Evolutionary conservation across 768 basidiomycete species (phyloP).

Genomic region (Trametes punicea): DNA sequence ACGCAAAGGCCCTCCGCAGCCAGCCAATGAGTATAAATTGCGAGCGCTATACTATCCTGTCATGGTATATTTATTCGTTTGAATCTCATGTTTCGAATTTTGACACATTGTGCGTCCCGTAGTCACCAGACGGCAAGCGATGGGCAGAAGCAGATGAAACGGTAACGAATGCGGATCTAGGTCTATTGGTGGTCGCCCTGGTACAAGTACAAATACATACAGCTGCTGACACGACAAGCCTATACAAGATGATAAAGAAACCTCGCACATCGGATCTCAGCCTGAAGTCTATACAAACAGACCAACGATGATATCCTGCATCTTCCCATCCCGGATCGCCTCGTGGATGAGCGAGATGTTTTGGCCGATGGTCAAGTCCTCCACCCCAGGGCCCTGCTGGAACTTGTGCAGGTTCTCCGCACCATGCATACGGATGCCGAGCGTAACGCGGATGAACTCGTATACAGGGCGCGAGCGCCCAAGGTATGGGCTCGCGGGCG

Average conservation of each 20-base stretch:
- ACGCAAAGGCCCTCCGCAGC: no score
- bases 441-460: constrained; percentile 65
- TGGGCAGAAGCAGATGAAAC: no score
- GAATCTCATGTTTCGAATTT: no score
- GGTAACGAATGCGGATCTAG: no score
- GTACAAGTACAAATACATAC: not conserved
- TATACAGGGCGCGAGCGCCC: constrained; percentile 71
- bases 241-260: constrained; percentile 1
- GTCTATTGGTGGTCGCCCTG: not conserved
- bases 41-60: no score
- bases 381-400: constrained; percentile 60
- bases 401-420: constrained; percentile 64
- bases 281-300: constrained; percentile 37
- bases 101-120: no score
- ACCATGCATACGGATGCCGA: constrained; percentile 82
- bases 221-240: not conserved
- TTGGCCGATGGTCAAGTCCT: constrained; percentile 67
- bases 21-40: no score
- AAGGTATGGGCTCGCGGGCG: constrained; percentile 67
- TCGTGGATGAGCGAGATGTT: constrained; percentile 76
- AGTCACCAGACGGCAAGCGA: no score
- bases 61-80: no score
- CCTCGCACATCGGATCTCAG: not conserved
- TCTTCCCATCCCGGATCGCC: constrained; percentile 69
- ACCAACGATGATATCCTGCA: constrained; percentile 53